Percentiles rank a stretch among this genome's conserved stretches.
Conservation (phyloP, 2,329 filamentous ascomycete genomes). For the Paracamarosporium sp. region DNA sequence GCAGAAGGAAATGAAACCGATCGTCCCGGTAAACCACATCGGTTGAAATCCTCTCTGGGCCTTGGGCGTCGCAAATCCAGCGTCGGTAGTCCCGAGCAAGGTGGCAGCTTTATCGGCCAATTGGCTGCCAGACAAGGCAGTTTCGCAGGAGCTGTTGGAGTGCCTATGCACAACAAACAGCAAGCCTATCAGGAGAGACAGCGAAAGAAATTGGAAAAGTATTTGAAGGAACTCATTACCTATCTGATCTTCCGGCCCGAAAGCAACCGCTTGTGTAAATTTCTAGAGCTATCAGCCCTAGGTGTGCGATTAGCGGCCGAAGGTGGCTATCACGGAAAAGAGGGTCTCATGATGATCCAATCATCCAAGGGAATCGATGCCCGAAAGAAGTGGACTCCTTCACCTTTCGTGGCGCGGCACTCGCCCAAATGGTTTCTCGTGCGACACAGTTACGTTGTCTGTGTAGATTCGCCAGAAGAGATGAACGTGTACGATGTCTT, state of each 20-base stretch:
- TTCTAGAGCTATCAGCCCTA: slow-evolving; percentile 91
- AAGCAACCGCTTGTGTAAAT: slow-evolving; percentile 94
- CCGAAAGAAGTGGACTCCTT: slow-evolving; percentile 78
- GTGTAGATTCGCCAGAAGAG: slow-evolving; percentile 97
- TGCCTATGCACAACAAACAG: slow-evolving; percentile 53
- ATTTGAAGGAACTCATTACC: slow-evolving; percentile 90
- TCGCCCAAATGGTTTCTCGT: slow-evolving; percentile 97
- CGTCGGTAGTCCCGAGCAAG: slow-evolving; percentile 44
- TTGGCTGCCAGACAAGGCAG: slow-evolving; percentile 44
- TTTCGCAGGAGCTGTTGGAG: slow-evolving; percentile 47
- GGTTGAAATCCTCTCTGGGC: slow-evolving; percentile 63
- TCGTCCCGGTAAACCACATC: slow-evolving; percentile 59
- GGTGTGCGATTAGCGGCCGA: slow-evolving; percentile 93
- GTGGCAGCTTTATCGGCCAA: slow-evolving; percentile 26
- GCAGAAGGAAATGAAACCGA: slow-evolving; percentile 70
- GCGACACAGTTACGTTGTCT: slow-evolving; percentile 96
- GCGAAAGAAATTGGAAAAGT: slow-evolving; percentile 83
- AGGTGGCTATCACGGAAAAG: slow-evolving; percentile 96
- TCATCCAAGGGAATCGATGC: slow-evolving; percentile 90
- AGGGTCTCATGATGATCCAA: slow-evolving; percentile 91
- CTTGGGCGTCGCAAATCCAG: slow-evolving; percentile 67
- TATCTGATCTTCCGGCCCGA: slow-evolving; percentile 97
- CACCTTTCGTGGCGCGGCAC: slow-evolving; percentile 80
- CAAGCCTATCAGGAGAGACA: slow-evolving; percentile 78
- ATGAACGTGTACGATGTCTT: slow-evolving; percentile 99